phyloP scores from a whole-genome alignment of 345 rosid species.

The Laguncularia racemosa region DNA sequence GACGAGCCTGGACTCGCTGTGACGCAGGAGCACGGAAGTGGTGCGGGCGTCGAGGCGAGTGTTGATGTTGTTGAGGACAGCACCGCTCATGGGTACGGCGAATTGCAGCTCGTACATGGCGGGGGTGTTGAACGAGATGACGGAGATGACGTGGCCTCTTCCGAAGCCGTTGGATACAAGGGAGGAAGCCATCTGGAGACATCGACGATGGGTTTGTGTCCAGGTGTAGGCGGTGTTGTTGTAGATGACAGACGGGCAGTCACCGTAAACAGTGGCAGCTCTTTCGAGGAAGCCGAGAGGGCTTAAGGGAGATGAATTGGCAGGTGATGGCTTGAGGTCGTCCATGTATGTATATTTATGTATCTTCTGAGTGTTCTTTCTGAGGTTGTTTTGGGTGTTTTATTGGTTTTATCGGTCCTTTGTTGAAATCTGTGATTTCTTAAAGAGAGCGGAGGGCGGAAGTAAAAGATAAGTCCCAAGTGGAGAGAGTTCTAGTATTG shows the following conservation, averaged over 20 bases:
- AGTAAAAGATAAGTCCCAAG: too few relatives aligned
- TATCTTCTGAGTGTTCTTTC: neutral
- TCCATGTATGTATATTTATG: slow-evolving; percentile 12
- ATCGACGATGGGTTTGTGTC: slow-evolving; percentile 68
- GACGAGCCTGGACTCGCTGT: slow-evolving; percentile 56
- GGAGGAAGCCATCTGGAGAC: slow-evolving; percentile 70
- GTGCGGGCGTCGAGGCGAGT: slow-evolving; percentile 81
- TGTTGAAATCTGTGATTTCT: too few relatives aligned
- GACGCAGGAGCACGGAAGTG: slow-evolving; percentile 53
- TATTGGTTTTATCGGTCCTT: too few relatives aligned
- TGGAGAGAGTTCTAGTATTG: too few relatives aligned
- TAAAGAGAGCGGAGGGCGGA: too few relatives aligned
- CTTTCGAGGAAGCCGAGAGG: slow-evolving; percentile 33
- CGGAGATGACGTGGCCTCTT: slow-evolving; percentile 55
- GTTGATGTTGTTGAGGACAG: slow-evolving; percentile 71
- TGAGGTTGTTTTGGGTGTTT: too few relatives aligned
- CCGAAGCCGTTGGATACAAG: slow-evolving; percentile 43
- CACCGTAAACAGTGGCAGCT: slow-evolving; percentile 75
- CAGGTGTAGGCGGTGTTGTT: slow-evolving; percentile 47
- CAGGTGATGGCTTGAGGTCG: slow-evolving; percentile 19
- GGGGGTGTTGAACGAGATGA: slow-evolving; percentile 60
- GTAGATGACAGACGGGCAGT: slow-evolving; percentile 53
- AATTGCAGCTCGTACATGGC: slow-evolving; percentile 92
- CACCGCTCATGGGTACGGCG: slow-evolving; percentile 77
- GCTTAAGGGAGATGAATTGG: slow-evolving; percentile 25